Evolutionary conservation across 257 asterid genomes (phyloP).

Genomic region (Echites panduratus): DNA sequence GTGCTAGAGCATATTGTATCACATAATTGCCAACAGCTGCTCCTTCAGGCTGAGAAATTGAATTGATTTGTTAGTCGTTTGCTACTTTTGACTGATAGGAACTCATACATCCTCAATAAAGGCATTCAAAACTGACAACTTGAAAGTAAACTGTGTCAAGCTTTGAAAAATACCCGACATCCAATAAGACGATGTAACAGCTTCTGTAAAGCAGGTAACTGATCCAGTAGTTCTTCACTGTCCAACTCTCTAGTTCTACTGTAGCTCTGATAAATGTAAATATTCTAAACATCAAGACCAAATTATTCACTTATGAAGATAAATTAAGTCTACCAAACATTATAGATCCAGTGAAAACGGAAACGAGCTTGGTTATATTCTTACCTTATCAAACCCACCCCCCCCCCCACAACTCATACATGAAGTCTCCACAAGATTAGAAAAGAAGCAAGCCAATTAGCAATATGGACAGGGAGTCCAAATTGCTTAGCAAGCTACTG

Average conservation of each 20-base stretch:
- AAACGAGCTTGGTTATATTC: background rate
- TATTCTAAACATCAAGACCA: slow-evolving; percentile 6
- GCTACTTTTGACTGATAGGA: background rate
- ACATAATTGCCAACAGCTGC: slow-evolving; percentile 77
- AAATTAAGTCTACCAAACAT: background rate
- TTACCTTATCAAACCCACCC: background rate
- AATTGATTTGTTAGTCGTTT: slow-evolving; percentile 9
- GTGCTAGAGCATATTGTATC: slow-evolving; percentile 86
- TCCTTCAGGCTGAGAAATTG: slow-evolving; percentile 85
- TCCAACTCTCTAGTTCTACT: slow-evolving; percentile 87
- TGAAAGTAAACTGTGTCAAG: slow-evolving; percentile 1
- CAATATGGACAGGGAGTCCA: too few species aligned
- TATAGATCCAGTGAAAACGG: background rate
- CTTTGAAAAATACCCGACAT: slow-evolving; percentile 52
- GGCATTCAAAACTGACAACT: background rate
- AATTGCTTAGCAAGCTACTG: background rate
- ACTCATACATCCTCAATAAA: slow-evolving; percentile 7
- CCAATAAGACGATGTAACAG: slow-evolving; percentile 85
- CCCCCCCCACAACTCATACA: too few species aligned
- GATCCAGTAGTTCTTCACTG: slow-evolving; percentile 84
- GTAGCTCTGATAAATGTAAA: slow-evolving; percentile 51
- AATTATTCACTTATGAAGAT: background rate
- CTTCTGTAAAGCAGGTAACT: slow-evolving; percentile 91
- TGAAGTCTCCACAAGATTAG: background rate
- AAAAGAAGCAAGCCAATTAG: background rate